Evolutionary conservation across 2,329 filamentous ascomycete genomes (phyloP).

Genomic region (Verticillium albo-atrum): DNA sequence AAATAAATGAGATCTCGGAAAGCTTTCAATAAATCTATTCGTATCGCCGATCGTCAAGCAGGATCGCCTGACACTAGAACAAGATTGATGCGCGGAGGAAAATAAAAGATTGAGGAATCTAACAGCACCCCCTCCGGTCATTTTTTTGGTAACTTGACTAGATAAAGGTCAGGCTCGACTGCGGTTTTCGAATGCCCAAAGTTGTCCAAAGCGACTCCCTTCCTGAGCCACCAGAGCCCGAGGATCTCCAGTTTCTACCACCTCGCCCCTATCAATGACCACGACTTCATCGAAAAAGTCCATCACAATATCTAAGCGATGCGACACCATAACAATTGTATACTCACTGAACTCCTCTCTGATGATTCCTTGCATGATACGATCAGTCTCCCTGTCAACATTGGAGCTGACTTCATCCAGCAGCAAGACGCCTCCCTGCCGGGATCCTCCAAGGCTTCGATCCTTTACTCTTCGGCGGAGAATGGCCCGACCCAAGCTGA

Average conservation of each 20-base stretch:
- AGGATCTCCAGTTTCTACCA: conserved; percentile 28
- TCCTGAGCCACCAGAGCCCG: conserved; percentile 10
- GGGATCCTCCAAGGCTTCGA: not conserved
- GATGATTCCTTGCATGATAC: conserved; percentile 35
- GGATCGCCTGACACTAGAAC: no score
- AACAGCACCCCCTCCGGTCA: no score
- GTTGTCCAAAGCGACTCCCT: conserved; percentile 23
- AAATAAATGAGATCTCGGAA: no score
- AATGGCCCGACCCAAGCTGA: conserved; percentile 53
- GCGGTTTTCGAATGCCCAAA: conserved; percentile 22
- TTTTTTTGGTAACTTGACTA: not conserved
- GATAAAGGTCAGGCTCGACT: not conserved
- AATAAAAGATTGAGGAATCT: no score
- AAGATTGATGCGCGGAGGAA: no score
- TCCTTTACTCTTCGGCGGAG: conserved; percentile 34
- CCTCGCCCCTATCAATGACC: conserved; percentile 42
- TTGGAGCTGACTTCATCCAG: conserved; percentile 39
- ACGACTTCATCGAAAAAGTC: conserved; percentile 44
- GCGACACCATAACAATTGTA: conserved; percentile 51
- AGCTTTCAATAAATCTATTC: no score
- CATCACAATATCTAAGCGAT: conserved; percentile 44
- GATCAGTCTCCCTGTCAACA: conserved; percentile 36
- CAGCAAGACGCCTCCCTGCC: conserved; percentile 24
- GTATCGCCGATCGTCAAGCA: no score
- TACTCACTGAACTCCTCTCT: conserved; percentile 31